Evolutionary conservation across 306 rosid species (phyloP), one percentile per base, ranked within the genome.

Genomic region (Bauhinia variegata): DNA sequence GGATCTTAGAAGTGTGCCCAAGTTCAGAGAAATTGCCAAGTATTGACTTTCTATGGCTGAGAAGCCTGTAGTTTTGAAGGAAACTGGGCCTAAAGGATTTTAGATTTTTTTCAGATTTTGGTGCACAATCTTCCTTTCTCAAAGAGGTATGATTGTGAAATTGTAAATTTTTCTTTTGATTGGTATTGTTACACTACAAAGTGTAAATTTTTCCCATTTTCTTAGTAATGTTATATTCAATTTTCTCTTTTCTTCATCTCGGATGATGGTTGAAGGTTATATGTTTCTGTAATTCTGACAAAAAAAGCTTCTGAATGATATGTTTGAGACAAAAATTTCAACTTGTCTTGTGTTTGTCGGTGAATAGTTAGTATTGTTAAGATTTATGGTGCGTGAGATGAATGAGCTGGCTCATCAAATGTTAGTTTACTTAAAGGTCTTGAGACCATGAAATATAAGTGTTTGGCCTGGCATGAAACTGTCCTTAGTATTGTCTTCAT

Each of bases 1-100:
- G 0, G 97, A 93, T 57, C 91, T 89, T 0, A 78, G 98, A 57
- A 93, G 98, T 33, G 96, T 88, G 6, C 98, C 96, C 0, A 89
- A 68, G 67, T 93, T 93, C 57, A 84, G 98, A 76, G 88, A 93
- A 60, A 83, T 93, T 15, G 96, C 97, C 0, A 84, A 83, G 73
- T 88, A 93, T 55, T 89, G 96, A 60, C 88, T 83, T 5, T 51
- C 86, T 11, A 74, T 88, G 97, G 85, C 91, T 7, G 54, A 83
- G 33, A 75, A 79, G 52, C 77, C 88, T 5, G 71, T 13, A 0
- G 70, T 30, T 19, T 63, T 72, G 39, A 80, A 81, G 28, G 79
- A 86, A 63, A 60, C 30, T 16, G 78, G 78, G 8, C 81, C 96
- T 36, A 87, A 81, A 74, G 98, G 88, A 11, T 89, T 92, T 66